Evolutionary conservation across 441 rosid species (phyloP), one percentile per base, ranked within the genome.

Genomic region (Jatropha multifida): DNA sequence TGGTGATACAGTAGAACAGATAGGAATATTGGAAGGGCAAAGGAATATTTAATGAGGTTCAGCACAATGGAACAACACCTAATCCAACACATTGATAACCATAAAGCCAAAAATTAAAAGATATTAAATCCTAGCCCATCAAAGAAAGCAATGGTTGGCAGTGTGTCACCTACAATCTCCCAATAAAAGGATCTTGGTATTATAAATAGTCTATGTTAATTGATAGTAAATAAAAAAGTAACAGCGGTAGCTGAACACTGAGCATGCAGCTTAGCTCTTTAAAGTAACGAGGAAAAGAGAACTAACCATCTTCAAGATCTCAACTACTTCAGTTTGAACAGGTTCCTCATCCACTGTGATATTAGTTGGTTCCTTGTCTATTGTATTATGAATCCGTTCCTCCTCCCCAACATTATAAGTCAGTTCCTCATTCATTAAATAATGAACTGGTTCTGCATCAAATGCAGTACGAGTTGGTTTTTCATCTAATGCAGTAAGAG

Each of bases 231-330:
- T 3, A 71, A 41, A 41, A 2, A 58, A 55, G 48, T 20, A 59
- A 40, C 66, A 18, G 51, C 32, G 42, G 15, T 18, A 54, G 48
- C 23, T 8, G 38, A 23, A 79, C 52, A 72, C n/a, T 66, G 67
- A 49, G 65, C 49, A 76, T 62, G 54, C 37, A 59, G 59, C 46
- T 69, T 51, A 42, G 5, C 40, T 37, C 26, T 52, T 41, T 40
- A 27, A 75, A 69, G 58, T 74, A 23, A 12, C 32, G 65, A 81
- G 63, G 54, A 48, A 69, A 40, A 23, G 40, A 69, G 46, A 76
- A 75, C 86, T 83, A 73, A 89, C 90, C 88, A 78, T 59, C 63
- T 77, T 72, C 65, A 79, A 73, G 74, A 65, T 79, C 74, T 80
- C 74, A 62, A 27, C 52, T 56, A 10, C 76, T 69, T 77, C 74